Base-by-base conservation (phyloP, 2,329 filamentous ascomycete genomes). In the Xylariales sp. region DNA sequence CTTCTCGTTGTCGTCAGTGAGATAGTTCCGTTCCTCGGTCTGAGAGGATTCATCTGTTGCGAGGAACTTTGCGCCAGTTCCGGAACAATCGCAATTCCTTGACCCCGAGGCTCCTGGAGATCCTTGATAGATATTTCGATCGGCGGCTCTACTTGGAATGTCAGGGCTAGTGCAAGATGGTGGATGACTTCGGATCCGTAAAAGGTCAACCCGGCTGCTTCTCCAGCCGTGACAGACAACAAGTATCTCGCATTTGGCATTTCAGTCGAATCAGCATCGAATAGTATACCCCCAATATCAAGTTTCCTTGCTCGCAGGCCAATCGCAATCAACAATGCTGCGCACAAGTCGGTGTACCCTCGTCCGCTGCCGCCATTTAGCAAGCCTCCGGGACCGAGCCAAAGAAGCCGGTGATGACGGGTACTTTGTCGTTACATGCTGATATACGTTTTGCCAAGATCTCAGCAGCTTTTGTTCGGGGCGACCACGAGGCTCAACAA, bases 191-290 rank as follows among this genome's bases (percentile, higher is more conserved):
- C 85, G 29, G 83, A 80, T 34, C 78, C 78, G 50, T 82, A 82
- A 53, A 81, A 82, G 8, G 85, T 88, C 64, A 89, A 66, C 58
- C 89, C 85, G 12, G 85, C 84, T 7, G 86, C 86, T 61, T 90
- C 85, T 32, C 82, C 76, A 1, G 85, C 84, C 4, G 84, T 87
- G 48, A 90, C 86, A 9, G 78, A 76, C 21, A 80, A 64, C 10
- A 90, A 68, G 6, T 89, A 68, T 31, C 77, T 73, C 3, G 85
- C 86, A 0, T 84, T 88, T 3, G 84, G 83, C 21, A 95, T 88
- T 66, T 94, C 95, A 55, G 86, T 80, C 3, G 89, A 89, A 58
- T 56, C 82, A 4, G 82, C 82, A 1, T 82, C 86, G 59, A 86
- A 86, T n/a, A n/a, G n/a, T 54, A 85, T 85, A 33, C 82, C 82